These are phyloP conservation scores for Malassezia obtusa DNA, from an alignment of 1,284 basidiomycete genomes.

Conservation along the genomic window DNA sequence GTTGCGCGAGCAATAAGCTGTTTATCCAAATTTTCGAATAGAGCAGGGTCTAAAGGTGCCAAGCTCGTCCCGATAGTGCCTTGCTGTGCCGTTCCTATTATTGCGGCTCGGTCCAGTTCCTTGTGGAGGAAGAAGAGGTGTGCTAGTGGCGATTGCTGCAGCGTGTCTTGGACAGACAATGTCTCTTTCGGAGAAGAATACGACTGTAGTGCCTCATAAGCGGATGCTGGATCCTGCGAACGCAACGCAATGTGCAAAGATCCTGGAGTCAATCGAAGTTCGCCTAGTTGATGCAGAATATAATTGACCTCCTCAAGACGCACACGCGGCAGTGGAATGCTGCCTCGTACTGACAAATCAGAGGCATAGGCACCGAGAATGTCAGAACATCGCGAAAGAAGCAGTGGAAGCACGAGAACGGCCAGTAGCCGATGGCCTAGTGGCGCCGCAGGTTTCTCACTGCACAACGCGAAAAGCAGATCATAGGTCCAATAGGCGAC, in stretches of 20 bases:
- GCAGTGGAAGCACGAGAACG: slow-evolving; percentile 61
- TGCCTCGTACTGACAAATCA: slow-evolving; percentile 69
- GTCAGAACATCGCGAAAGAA: slow-evolving; percentile 64
- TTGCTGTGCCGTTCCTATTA: not conserved
- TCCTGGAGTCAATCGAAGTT: not conserved
- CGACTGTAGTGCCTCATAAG: not conserved
- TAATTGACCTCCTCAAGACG: slow-evolving; percentile 83
- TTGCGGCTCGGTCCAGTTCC: not conserved
- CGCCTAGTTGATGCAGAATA: slow-evolving; percentile 52
- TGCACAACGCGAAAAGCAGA: slow-evolving; percentile 69
- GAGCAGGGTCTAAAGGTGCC: not conserved
- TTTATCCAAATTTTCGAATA: not conserved
- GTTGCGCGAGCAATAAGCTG: not conserved
- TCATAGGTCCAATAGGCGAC: slow-evolving; percentile 93
- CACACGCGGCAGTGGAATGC: slow-evolving; percentile 49
- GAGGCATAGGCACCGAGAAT: slow-evolving; percentile 65
- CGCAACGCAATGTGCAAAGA: not conserved
- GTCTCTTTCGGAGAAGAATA: not conserved
- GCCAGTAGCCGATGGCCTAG: slow-evolving; percentile 57
- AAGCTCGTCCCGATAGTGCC: slow-evolving; percentile 3
- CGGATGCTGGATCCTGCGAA: not conserved
- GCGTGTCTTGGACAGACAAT: not conserved
- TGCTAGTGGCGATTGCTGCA: not conserved
- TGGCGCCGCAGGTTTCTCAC: slow-evolving; percentile 49
- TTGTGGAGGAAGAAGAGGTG: not conserved